Evolutionary conservation across 352 stramenopile species (phyloP).

Genomic region (Pythium folliculosum): DNA sequence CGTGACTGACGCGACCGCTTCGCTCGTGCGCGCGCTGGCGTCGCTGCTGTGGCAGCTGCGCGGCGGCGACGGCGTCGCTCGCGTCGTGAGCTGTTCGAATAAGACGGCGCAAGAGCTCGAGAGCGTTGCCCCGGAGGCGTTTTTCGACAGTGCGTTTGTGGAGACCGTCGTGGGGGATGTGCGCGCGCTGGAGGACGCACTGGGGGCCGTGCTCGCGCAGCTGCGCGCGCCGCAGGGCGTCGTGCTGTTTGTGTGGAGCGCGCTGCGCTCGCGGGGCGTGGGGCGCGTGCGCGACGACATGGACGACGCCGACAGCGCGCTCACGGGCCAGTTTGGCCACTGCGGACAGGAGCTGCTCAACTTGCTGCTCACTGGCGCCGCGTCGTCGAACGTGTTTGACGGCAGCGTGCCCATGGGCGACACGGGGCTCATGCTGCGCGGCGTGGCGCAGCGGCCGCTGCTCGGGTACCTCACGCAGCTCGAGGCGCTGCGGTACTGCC

Average conservation of each 20-base stretch:
- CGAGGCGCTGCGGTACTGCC: constrained; percentile 89
- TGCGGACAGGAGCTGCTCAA: constrained; percentile 88
- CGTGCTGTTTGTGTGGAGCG: constrained; percentile 72
- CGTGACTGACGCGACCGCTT: constrained; percentile 1
- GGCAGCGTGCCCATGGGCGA: constrained; percentile 76
- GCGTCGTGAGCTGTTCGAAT: neutral
- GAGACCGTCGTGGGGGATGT: neutral
- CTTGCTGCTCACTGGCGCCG: constrained; percentile 75
- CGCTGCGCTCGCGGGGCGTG: constrained; percentile 60
- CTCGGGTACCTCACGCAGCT: constrained; percentile 91
- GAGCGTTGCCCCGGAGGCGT: neutral
- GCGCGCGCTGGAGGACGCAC: constrained; percentile 5
- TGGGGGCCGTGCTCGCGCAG: constrained; percentile 23
- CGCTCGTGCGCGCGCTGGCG: constrained; percentile 29
- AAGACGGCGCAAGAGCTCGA: neutral
- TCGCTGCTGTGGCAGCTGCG: constrained; percentile 25
- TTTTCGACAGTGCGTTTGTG: constrained; percentile 1
- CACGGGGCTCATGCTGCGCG: constrained; percentile 68
- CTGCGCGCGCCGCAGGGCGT: constrained; percentile 53
- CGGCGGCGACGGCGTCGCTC: neutral
- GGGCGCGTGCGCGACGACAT: constrained; percentile 60
- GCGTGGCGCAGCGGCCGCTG: constrained; percentile 45
- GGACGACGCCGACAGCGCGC: constrained; percentile 56
- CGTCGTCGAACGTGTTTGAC: constrained; percentile 86
- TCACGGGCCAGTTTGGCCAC: constrained; percentile 80